Conservation (phyloP, 805 yeast genomes). For the Diddensiella transvaalensis region DNA sequence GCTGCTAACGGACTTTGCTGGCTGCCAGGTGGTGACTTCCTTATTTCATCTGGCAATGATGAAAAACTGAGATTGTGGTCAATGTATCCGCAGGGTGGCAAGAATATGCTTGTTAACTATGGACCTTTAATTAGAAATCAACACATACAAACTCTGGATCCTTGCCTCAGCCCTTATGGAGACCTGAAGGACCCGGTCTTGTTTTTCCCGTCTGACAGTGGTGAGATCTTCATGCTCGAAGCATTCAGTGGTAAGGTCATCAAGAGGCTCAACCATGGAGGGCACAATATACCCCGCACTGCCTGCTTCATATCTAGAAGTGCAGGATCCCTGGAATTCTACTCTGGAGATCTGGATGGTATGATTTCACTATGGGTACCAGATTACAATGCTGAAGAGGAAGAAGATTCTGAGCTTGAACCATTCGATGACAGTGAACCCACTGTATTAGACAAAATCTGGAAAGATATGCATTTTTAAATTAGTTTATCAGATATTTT, state of each 20-base stretch:
- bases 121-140: constrained; percentile 75
- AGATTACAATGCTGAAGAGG: constrained; percentile 1
- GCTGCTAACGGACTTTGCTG: constrained; percentile 78
- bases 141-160: constrained; percentile 52
- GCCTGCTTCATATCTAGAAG: constrained; percentile 52
- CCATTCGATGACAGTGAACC: constrained; percentile 11
- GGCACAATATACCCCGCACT: constrained; percentile 43
- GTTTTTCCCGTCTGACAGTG: constrained; percentile 71
- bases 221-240: constrained; percentile 60
- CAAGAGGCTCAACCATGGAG: constrained; percentile 47
- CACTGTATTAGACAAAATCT: constrained; percentile 15
- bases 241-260: constrained; percentile 61
- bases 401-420: constrained; percentile 9
- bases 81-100: constrained; percentile 45
- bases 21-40: constrained; percentile 59
- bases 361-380: constrained; percentile 58
- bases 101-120: constrained; percentile 65
- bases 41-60: constrained; percentile 72
- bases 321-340: constrained; percentile 43
- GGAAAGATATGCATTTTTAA: constrained; percentile 4
- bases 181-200: constrained; percentile 58
- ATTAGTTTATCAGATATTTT: too few species aligned
- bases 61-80: constrained; percentile 82
- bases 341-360: constrained; percentile 66
- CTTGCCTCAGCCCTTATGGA: constrained; percentile 46